Evolutionary conservation across 1,139 yeast genomes (phyloP), one percentile per base, ranked within the genome.

Genomic region (Magnusiomyces fungicola): DNA sequence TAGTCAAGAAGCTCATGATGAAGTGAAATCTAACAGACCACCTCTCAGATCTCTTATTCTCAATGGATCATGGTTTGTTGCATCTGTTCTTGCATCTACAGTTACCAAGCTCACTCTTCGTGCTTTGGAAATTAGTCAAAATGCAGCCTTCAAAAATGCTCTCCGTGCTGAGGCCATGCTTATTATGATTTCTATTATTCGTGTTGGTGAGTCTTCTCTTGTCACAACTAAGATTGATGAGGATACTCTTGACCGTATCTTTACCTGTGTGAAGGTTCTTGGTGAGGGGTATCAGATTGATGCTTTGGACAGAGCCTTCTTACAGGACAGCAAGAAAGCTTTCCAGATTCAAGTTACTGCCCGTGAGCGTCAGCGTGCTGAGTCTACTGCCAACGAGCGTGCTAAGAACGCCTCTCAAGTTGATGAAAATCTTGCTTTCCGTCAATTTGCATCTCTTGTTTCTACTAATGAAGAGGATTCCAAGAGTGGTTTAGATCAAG

Each of bases 131-230:
- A 68, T 80, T 48, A 72, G 83, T 3, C 69, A 75, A 6, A 77
- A 80, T 55, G 56, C 53, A 29, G 68, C 69, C 2, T 77, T 79
- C 48, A 71, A 82, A 53, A 90, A 94, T 67, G 95, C 94, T 18
- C 76, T 89, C 62, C 87, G 85, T 61, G 97, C 98, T 19, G 98
- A 94, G 70, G 97, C 97, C 21, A 75, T 90, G 71, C 78, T 94
- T 61, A 84, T 89, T 53, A 78, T 94, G 81, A 96, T 95, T 45
- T 87, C 96, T 32, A 83, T 92, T 48, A 74, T 94, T 55, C 80
- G 98, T 63, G 92, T 82, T 43, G 97, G 97, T 44, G 89, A 87
- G 58, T 79, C 95, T n/a, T 69, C 75, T n/a, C 73, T 76, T 55
- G 94, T 81, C 23, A 73, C 80, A 54, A 81, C 83, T 63, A 80